These are phyloP conservation scores for Paxillus involutus DNA, from an alignment of 768 basidiomycete species.

Conservation along the genomic window DNA sequence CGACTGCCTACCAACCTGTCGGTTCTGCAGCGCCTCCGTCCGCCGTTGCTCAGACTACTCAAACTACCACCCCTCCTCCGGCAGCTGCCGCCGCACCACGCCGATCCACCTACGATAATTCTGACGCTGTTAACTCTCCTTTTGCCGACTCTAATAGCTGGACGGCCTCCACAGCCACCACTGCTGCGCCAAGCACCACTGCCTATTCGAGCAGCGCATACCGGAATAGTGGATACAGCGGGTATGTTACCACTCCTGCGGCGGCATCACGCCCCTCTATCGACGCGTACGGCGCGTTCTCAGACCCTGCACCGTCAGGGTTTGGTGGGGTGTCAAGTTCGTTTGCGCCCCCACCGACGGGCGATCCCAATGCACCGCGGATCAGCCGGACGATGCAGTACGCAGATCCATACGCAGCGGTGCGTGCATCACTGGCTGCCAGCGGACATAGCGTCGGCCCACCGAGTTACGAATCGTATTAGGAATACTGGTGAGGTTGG, in stretches of 20 bases:
- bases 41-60: conserved; percentile 28
- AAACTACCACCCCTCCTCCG: conserved; percentile 15
- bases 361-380: conserved; percentile 39
- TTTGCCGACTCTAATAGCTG: conserved; percentile 59
- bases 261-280: conserved; percentile 61
- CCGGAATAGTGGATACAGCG: conserved; percentile 20
- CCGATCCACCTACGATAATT: conserved; percentile 24
- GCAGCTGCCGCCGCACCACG: conserved; percentile 12
- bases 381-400: conserved; percentile 93
- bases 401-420: conserved; percentile 84
- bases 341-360: conserved; percentile 32
- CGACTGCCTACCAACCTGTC: conserved; percentile 47
- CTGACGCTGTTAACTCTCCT: conserved; percentile 29
- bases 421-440: conserved; percentile 56
- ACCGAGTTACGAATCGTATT: conserved; percentile 55
- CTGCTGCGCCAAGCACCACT: conserved; percentile 25
- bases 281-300: conserved; percentile 90
- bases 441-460: conserved; percentile 33
- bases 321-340: conserved; percentile 48
- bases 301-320: conserved; percentile 80
- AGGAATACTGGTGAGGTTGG: conserved; percentile 45
- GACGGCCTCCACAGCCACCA: conserved; percentile 31
- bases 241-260: conserved; percentile 31
- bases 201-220: conserved; percentile 19
- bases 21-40: conserved; percentile 31